phyloP scores from a whole-genome alignment of 2,329 filamentous ascomycete species.

The Alternaria triticimaculans region DNA sequence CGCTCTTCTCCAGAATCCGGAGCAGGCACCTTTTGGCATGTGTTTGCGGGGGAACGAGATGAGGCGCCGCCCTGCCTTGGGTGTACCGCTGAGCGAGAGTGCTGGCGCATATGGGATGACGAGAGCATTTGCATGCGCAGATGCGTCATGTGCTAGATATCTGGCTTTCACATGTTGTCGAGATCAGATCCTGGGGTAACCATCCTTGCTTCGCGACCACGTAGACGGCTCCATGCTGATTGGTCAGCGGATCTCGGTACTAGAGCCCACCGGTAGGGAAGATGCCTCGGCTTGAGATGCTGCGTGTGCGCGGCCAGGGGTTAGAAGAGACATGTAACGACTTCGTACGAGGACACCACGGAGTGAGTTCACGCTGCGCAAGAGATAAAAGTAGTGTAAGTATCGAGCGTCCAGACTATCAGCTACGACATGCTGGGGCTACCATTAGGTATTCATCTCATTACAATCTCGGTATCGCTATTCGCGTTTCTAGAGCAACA shows the following conservation, averaged over 20 bases:
- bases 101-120: neutral
- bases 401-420: neutral
- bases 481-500: neutral
- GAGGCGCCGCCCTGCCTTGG: neutral
- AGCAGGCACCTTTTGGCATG: neutral
- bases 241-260: neutral
- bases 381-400: neutral
- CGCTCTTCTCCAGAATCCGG: neutral
- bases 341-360: conserved; percentile 3
- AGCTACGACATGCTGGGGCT: neutral
- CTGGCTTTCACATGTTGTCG: neutral
- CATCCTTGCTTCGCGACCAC: neutral
- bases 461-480: neutral
- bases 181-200: neutral
- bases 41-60: neutral
- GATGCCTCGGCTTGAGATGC: conserved; percentile 6
- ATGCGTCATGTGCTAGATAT: neutral
- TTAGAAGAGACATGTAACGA: neutral
- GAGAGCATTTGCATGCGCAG: neutral
- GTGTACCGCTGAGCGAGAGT: neutral
- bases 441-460: neutral
- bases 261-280: neutral
- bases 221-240: neutral
- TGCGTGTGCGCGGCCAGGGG: neutral
- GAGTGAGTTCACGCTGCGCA: neutral